Percentiles rank a stretch among this genome's conserved stretches.
Conservation (phyloP, 192 early-diverging fungal genomes). For the Backusella mclennaniae region DNA sequence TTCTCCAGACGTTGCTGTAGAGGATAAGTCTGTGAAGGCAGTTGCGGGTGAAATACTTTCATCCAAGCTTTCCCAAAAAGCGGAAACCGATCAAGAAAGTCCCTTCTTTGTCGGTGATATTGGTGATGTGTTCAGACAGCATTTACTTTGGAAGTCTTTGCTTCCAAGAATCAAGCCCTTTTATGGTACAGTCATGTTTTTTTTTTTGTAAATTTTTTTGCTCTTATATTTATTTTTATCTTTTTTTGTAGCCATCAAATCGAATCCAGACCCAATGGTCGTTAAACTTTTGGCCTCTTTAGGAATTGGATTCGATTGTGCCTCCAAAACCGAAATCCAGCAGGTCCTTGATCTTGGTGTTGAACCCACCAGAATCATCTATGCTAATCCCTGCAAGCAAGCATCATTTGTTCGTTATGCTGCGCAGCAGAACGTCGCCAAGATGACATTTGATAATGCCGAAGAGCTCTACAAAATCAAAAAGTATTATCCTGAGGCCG, state of each 20-base stretch:
- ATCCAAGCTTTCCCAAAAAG: slow-evolving; percentile 32
- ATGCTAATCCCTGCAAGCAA: slow-evolving; percentile 89
- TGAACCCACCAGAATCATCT: slow-evolving; percentile 81
- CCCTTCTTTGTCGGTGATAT: slow-evolving; percentile 96
- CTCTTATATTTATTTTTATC: neutral
- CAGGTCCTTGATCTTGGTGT: slow-evolving; percentile 73
- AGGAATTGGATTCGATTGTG: slow-evolving; percentile 96
- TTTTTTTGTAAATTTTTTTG: slow-evolving; percentile 1
- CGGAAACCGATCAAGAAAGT: slow-evolving; percentile 71
- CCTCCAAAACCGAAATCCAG: slow-evolving; percentile 92
- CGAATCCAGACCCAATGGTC: slow-evolving; percentile 89
- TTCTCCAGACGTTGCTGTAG: slow-evolving; percentile 1
- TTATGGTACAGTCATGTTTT: slow-evolving; percentile 64
- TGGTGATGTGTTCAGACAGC: slow-evolving; percentile 89
- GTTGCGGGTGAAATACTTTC: slow-evolving; percentile 37
- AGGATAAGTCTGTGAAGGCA: slow-evolving; percentile 13
- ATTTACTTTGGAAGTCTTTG: slow-evolving; percentile 77
- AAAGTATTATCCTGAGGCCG: slow-evolving; percentile 73
- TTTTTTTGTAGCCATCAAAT: slow-evolving; percentile 83
- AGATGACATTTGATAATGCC: slow-evolving; percentile 99
- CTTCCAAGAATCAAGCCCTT: slow-evolving; percentile 96
- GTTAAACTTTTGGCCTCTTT: slow-evolving; percentile 76
- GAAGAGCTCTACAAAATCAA: slow-evolving; percentile 97
- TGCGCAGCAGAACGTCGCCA: slow-evolving; percentile 64
- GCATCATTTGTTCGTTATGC: slow-evolving; percentile 92